Conservation (phyloP, 1,139 yeast species). For the Hyphopichia wangnamkhiaoensis region DNA sequence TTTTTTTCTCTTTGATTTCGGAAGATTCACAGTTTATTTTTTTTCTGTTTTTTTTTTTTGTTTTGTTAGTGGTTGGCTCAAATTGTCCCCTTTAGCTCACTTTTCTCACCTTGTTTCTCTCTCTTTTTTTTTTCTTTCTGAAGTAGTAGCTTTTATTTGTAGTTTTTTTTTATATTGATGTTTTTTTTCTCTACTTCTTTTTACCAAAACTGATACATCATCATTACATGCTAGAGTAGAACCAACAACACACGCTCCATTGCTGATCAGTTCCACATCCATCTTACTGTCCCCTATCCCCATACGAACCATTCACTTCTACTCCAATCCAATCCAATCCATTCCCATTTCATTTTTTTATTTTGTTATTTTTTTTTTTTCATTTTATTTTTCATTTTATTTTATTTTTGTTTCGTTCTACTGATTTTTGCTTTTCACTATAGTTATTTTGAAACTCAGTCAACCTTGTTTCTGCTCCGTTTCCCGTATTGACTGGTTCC, state of each 20-base stretch:
- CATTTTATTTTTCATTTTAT: background rate
- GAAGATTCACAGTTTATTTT: background rate
- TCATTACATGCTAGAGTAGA: no score
- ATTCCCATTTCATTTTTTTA: background rate
- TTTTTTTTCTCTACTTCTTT: no score
- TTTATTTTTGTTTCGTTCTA: background rate
- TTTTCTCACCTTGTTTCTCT: background rate
- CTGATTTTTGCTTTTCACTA: background rate
- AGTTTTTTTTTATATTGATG: no score
- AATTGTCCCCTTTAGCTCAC: background rate
- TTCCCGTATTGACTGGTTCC: background rate
- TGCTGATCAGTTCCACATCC: no score
- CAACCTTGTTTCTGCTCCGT: background rate
- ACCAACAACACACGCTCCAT: no score
- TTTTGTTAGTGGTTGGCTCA: no score
- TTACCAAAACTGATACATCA: no score
- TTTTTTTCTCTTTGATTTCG: no score
- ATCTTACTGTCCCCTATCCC: slow-evolving; percentile 1
- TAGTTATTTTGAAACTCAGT: background rate
- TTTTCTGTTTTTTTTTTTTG: no score
- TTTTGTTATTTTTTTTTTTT: background rate
- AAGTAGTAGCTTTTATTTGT: background rate
- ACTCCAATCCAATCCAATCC: background rate
- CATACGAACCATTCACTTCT: background rate
- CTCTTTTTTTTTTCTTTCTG: background rate